Conservation (phyloP, 129 eudicot species). For the Heracleum sosnowskyi region DNA sequence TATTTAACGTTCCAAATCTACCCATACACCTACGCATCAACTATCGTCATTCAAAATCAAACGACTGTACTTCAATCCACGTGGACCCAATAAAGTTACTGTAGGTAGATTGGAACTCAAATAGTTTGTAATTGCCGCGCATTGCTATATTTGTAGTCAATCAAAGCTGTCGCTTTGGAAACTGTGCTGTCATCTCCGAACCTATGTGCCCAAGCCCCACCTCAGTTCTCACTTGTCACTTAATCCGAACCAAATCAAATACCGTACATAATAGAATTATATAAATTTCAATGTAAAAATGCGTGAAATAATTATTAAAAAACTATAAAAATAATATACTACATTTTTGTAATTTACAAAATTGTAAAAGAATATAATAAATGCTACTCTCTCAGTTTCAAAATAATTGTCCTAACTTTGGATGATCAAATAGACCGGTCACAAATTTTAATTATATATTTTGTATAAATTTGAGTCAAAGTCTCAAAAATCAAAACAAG, state of each 20-base stretch:
- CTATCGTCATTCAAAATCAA: neutral
- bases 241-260: neutral
- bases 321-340: too few species aligned
- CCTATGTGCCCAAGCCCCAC: neutral
- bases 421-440: too few species aligned
- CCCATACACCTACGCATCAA: neutral
- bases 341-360: too few species aligned
- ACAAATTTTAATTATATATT: too few species aligned
- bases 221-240: neutral
- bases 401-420: too few species aligned
- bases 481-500: too few species aligned
- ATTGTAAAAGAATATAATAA: too few species aligned
- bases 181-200: neutral
- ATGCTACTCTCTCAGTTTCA: too few species aligned
- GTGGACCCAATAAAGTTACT: neutral
- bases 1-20: neutral
- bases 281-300: too few species aligned
- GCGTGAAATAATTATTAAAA: too few species aligned
- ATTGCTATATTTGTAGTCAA: neutral
- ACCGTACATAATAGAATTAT: too few species aligned
- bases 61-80: neutral
- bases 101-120: neutral
- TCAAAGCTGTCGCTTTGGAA: neutral
- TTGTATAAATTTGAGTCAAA: too few species aligned
- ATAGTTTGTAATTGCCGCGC: constrained; percentile 12